Base-by-base conservation (phyloP, 2,329 filamentous ascomycete species). In the Penicillium verrucosum region DNA sequence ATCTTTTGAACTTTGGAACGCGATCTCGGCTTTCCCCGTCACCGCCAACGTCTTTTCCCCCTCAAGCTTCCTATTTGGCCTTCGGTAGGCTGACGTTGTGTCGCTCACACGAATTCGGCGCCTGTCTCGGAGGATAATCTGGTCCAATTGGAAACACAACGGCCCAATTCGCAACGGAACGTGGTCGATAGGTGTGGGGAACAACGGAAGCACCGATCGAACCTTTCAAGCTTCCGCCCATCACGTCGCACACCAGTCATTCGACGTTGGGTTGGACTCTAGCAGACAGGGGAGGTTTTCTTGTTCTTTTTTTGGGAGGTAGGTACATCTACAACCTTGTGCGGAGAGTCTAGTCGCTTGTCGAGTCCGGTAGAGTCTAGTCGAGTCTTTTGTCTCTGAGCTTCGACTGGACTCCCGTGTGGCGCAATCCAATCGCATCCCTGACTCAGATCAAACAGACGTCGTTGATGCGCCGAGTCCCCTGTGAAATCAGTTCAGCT, bases 91-190 rank as follows among this genome's bases (percentile, higher is more conserved):
- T 38, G 32, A 49, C 32, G 4, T 36, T 46, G 32, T 46, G 32
- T 52, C 41, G 25, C 41, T 46, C 52, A 38, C 30, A 32, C 49
- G n/a, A 29, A 47, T 23, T 56, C 34, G 49, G 38, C 52, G 37
- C 56, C 29, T 58, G 56, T 58, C 56, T 58, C 56, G 51, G 56
- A 58, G 51, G 51, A 58, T 62, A 62, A 59, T 30, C 46, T 57
- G 56, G 64, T 44, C 59, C 55, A 59, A 65, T 66, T 66, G 63
- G 36, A 62, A 63, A 65, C n/a, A 27, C 43, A 42, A 53, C 61
- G 52, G 53, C 51, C 27, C 34, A 55, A 63, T 62, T 63, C 32
- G 32, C 53, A 61, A 61, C 57, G 54, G 57, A 63, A 60, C 64
- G 61, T 62, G 56, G 59, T 59, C 54, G 51, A 54, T 54, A 51